Evolutionary conservation across 2,329 filamentous ascomycete species (phyloP).

Genomic region (Apiospora malaysiana): DNA sequence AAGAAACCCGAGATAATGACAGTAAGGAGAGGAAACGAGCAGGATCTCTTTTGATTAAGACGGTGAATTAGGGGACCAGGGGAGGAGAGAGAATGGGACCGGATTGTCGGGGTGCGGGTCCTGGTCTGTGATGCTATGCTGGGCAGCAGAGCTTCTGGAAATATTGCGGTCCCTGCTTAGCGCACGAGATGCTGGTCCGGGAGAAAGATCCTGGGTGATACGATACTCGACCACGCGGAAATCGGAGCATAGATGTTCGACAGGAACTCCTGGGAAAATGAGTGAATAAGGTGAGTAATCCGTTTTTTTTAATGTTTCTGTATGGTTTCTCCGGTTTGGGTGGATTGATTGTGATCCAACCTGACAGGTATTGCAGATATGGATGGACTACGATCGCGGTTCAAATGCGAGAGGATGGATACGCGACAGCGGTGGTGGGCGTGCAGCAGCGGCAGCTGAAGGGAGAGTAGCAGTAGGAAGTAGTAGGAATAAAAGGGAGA

Average conservation of each 20-base stretch:
- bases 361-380: too few species aligned
- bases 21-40: constrained; percentile 30
- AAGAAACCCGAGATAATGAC: constrained; percentile 26
- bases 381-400: background rate
- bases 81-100: constrained; percentile 39
- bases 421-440: constrained; percentile 8
- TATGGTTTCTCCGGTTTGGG: background rate
- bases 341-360: background rate
- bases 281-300: constrained; percentile 11
- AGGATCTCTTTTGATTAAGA: constrained; percentile 33
- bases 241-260: constrained; percentile 18
- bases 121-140: constrained; percentile 38
- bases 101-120: constrained; percentile 42
- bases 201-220: constrained; percentile 26
- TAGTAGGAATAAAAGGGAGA: constrained; percentile 8
- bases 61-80: constrained; percentile 39
- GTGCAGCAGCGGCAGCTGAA: constrained; percentile 12
- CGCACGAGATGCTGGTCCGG: constrained; percentile 37
- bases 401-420: constrained; percentile 14
- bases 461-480: constrained; percentile 4
- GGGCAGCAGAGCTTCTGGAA: constrained; percentile 41
- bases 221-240: constrained; percentile 16
- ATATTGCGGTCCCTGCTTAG: constrained; percentile 42
- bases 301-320: background rate
- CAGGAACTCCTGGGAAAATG: constrained; percentile 4